These are phyloP conservation scores for Calocybe indica DNA, from an alignment of 768 basidiomycete genomes.

Conservation along the genomic window DNA sequence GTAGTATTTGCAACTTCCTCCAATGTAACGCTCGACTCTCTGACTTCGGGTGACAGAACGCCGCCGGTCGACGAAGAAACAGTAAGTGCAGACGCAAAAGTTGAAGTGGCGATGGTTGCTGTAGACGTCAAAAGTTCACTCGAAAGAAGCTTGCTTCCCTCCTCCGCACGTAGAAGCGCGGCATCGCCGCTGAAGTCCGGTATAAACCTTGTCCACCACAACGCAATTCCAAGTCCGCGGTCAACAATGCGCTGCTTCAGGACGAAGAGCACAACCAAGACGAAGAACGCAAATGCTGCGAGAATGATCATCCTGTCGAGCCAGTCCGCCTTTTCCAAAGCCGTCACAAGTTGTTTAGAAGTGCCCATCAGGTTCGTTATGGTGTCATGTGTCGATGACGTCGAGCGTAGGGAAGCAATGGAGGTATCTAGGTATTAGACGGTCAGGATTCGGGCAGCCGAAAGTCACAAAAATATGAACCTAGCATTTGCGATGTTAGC, in stretches of 20 bases:
- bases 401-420: constrained; percentile 66
- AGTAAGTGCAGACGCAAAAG: constrained; percentile 3
- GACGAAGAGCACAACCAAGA: constrained; percentile 79
- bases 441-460: not conserved
- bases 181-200: constrained; percentile 42
- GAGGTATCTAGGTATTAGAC: constrained; percentile 54
- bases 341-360: constrained; percentile 81
- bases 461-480: constrained; percentile 28
- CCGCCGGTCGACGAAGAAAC: not conserved
- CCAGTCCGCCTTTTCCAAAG: constrained; percentile 88
- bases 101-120: not conserved
- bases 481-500: constrained; percentile 79
- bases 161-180: constrained; percentile 27
- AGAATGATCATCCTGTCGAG: constrained; percentile 86
- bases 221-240: constrained; percentile 67
- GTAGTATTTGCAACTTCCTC: too few relatives aligned
- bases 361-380: constrained; percentile 66
- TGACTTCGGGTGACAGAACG: too few relatives aligned
- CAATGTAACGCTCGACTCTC: too few relatives aligned
- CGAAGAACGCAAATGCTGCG: constrained; percentile 75
- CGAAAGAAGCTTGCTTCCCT: constrained; percentile 14
- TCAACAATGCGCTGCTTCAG: constrained; percentile 85
- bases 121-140: too few relatives aligned
- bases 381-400: constrained; percentile 72
- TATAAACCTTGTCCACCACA: constrained; percentile 84